Evolutionary conservation across 805 yeast genomes (phyloP).

Genomic region (Zygosaccharomyces pseudorouxii): DNA sequence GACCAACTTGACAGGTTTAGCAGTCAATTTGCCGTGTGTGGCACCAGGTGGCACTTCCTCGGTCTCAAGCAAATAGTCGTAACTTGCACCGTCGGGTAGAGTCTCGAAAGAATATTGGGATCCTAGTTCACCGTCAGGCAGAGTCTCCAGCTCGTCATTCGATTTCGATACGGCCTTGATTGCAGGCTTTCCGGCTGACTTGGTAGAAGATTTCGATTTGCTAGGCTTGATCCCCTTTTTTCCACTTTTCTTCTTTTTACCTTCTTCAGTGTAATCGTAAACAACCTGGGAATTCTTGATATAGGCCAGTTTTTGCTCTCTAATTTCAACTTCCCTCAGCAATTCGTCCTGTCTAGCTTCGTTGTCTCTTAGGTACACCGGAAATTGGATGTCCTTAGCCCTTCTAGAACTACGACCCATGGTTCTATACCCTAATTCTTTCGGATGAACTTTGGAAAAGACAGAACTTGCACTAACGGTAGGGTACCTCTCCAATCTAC

Average conservation of each 20-base stretch:
- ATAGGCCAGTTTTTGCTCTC: constrained; percentile 23
- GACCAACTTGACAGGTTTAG: constrained; percentile 2
- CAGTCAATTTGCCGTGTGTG: neutral
- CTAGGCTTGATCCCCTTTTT: neutral
- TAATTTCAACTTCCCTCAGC: constrained; percentile 20
- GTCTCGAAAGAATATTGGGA: constrained; percentile 3
- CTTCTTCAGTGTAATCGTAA: constrained; percentile 6
- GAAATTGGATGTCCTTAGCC: constrained; percentile 33
- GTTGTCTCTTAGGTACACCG: constrained; percentile 24
- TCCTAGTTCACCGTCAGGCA: neutral
- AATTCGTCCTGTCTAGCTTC: constrained; percentile 26
- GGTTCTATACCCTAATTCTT: constrained; percentile 28
- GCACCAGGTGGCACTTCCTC: constrained; percentile 3
- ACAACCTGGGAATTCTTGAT: constrained; percentile 25
- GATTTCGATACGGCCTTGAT: neutral
- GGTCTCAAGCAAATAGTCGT: constrained; percentile 2
- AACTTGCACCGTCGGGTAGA: constrained; percentile 4
- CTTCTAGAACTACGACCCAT: constrained; percentile 18
- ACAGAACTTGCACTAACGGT: constrained; percentile 29
- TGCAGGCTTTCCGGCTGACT: neutral
- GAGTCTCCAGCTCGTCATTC: constrained; percentile 3
- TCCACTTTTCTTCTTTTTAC: neutral
- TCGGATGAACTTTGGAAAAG: constrained; percentile 17
- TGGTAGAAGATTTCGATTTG: neutral
- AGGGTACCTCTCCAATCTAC: constrained; percentile 24